Evolutionary conservation across 345 rosid genomes (phyloP).

Genomic region (Eucalyptus sp.): DNA sequence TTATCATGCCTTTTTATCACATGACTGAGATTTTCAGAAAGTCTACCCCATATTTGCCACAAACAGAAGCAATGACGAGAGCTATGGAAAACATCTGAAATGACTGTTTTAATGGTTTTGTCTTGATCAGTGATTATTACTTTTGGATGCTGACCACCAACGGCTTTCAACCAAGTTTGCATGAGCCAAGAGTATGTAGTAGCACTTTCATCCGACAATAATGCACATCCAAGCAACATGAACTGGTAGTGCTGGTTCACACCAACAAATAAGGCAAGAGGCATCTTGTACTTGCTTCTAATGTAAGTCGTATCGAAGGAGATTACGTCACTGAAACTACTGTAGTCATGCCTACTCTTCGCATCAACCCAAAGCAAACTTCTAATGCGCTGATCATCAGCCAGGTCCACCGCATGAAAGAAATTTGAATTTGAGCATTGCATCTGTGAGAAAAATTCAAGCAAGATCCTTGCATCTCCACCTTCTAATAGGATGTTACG

Average conservation of each 20-base stretch:
- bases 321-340: conserved; percentile 34
- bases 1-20: conserved; percentile 29
- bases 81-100: conserved; percentile 31
- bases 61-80: conserved; percentile 32
- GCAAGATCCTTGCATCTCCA: conserved; percentile 29
- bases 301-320: conserved; percentile 38
- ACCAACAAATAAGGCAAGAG: conserved; percentile 42
- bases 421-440: conserved; percentile 39
- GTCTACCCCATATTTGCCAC: conserved; percentile 34
- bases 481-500: conserved; percentile 23
- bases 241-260: conserved; percentile 53
- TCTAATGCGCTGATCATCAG: conserved; percentile 40
- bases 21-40: conserved; percentile 29
- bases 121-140: conserved; percentile 37
- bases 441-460: conserved; percentile 29
- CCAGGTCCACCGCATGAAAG: conserved; percentile 40
- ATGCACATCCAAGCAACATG: conserved; percentile 46
- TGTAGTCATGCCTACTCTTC: conserved; percentile 46
- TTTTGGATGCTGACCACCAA: conserved; percentile 44
- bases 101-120: conserved; percentile 15
- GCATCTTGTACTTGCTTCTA: conserved; percentile 39
- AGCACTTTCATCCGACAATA: conserved; percentile 37
- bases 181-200: conserved; percentile 38
- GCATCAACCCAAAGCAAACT: conserved; percentile 48
- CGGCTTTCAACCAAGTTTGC: conserved; percentile 48